Evolutionary conservation across 2,329 filamentous ascomycete species (phyloP), one percentile per base, ranked within the genome.

Genomic region (Hirsutella rhossiliensis): DNA sequence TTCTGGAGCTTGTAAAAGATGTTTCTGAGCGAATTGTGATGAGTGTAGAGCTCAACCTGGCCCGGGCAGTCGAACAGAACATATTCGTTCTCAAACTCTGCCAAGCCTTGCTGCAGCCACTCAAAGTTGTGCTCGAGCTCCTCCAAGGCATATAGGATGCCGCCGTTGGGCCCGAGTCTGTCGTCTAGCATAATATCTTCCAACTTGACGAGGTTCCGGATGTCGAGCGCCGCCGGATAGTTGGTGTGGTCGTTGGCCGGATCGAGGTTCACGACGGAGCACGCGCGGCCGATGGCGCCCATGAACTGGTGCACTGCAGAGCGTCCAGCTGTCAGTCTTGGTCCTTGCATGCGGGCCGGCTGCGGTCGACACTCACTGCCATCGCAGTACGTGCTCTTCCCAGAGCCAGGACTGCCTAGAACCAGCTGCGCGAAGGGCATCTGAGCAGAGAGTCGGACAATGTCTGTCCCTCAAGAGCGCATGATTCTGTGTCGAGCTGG

Each of bases 361-460:
- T 23, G 23, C 17, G 23, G n/a, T n/a, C 7, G 29, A 57, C 4
- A 43, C 78, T 62, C 63, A 82, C 79, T 95, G 60, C 92, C 92
- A 79, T 97, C 87, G 71, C 90, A 97, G 62, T 95, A 96, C 8
- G 92, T 98, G 51, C 88, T 96, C 69, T 98, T 98, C 48, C 92
- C 92, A 28, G 88, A 81, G 56, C 92, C 92, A 7, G 92, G 92
- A 52, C 89, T 90, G n/a, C 92, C 92, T 55, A 95, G 80, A 32
- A 95, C 80, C 38, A 96, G 80, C 67, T 94, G 85, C 47, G 72
- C 76, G 56, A 80, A 80, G 41, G 76, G 74, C 76, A 80, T 80
- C 27, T 55, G 23, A 32, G 19, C 19, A 17, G 31, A 55, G 51
- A 23, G 47, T 42, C 41, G 42, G 38, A 43, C 41, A 29, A 13